Evolutionary conservation across 1,284 basidiomycete genomes (phyloP), one percentile per base, ranked within the genome.

Genomic region (Leccinum subrobustum): DNA sequence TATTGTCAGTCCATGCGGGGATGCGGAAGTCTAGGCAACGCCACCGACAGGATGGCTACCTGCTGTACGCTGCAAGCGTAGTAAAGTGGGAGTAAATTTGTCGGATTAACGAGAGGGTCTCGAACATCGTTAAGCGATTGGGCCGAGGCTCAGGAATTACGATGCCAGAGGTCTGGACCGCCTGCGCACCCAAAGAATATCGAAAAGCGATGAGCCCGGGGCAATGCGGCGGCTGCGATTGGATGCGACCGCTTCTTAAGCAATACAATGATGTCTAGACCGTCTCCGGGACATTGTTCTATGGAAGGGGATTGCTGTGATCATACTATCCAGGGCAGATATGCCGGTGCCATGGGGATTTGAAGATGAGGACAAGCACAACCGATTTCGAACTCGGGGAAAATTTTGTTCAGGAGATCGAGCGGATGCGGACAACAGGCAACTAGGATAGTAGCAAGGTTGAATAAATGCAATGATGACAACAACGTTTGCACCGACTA

Each of bases 11-110:
- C 47, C 55, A 33, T 47, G 37, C 5, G 33, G 37, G n/a, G 18
- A 23, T 33, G 16, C 47, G 12, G 23, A 31, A 47, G 65, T 63
- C 67, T 63, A 16, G 69, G 59, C 60, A 50, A 55, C 25, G 37
- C 3, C 2, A 59, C 42, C 25, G 37, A 7, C 3, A 33, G 23
- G 42, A 37, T 50, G 55, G 64, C 31, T 4, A 37, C 54, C 9
- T 59, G 69, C 60, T 59, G 60, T 60, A 57, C 42, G 35, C 42
- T 53, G 23, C 50, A 11, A 18, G 20, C 44, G 3, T 12, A 12
- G 37, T 25, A 3, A 6, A 6, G 61, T 33, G 14, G 48, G 4
- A 29, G 25, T 31, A 3, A 20, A 33, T 54, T 33, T 16, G 37
- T 48, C 14, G 25, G 6, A 33, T 27, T 42, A 56, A 52, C 20